Evolutionary conservation across 345 rosid genomes (phyloP).

Genomic region (Luvunga scandens): DNA sequence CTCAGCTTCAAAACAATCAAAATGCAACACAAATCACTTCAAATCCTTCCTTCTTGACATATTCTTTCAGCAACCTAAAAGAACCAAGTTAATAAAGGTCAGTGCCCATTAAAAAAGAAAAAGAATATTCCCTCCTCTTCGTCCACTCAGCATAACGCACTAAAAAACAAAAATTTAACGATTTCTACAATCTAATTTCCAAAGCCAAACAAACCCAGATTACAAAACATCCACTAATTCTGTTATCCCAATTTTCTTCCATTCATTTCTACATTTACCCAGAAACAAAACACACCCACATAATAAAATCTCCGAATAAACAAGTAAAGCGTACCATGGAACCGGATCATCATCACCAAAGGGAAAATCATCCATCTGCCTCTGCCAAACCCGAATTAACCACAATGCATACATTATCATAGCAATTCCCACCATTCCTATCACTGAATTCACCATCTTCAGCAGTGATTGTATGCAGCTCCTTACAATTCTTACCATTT

Average conservation of each 20-base stretch:
- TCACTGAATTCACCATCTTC: slow-evolving; percentile 69
- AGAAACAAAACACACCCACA: not conserved
- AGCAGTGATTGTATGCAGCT: slow-evolving; percentile 68
- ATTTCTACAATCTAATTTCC: not conserved
- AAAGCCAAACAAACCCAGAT: not conserved
- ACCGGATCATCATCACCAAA: slow-evolving; percentile 39
- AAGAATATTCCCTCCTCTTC: too few relatives aligned
- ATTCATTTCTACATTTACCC: not conserved
- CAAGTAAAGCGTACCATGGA: slow-evolving; percentile 57
- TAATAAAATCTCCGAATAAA: not conserved
- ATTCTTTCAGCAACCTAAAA: not conserved
- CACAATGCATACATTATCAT: slow-evolving; percentile 69
- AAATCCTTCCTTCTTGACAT: not conserved
- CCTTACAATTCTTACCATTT: slow-evolving; percentile 51
- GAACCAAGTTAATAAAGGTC: not conserved
- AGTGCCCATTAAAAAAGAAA: not conserved
- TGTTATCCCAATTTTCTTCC: not conserved
- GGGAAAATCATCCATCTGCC: slow-evolving; percentile 53
- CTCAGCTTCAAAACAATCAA: not conserved
- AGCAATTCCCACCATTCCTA: slow-evolving; percentile 86
- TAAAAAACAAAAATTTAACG: not conserved
- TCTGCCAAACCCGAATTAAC: slow-evolving; percentile 75
- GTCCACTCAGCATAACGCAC: not conserved
- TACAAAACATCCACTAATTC: not conserved
- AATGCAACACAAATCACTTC: not conserved